These are phyloP conservation scores for Phaffomyces antillensis DNA, from an alignment of 805 yeast species.

Conservation along the genomic window DNA sequence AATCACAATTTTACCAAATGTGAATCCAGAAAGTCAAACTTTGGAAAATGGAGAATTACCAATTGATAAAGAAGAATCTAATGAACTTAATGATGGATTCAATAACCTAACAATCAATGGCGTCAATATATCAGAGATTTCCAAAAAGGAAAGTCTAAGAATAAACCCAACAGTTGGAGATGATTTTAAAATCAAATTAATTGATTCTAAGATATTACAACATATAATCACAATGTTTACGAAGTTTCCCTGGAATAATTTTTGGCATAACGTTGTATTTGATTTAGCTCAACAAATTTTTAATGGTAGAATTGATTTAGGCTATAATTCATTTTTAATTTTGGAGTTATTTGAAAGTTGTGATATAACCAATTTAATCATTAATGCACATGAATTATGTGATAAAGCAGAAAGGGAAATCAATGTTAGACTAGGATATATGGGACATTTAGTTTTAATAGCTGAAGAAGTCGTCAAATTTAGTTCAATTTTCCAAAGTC, in stretches of 20 bases:
- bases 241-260: slow-evolving; percentile 75
- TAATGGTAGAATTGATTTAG: slow-evolving; percentile 65
- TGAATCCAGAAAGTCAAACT: slow-evolving; percentile 8
- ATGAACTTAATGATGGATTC: neutral
- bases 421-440: slow-evolving; percentile 79
- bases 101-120: neutral
- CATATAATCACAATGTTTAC: slow-evolving; percentile 64
- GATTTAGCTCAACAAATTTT: slow-evolving; percentile 78
- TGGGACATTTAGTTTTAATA: slow-evolving; percentile 91
- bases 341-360: slow-evolving; percentile 56
- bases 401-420: slow-evolving; percentile 51
- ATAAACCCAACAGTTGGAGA: slow-evolving; percentile 62
- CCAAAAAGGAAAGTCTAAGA: slow-evolving; percentile 31
- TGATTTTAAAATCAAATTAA: slow-evolving; percentile 56
- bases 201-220: slow-evolving; percentile 54
- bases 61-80: neutral
- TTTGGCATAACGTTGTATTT: slow-evolving; percentile 79
- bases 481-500: slow-evolving; percentile 28
- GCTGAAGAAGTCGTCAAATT: slow-evolving; percentile 97
- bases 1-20: slow-evolving; percentile 21
- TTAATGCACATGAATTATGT: slow-evolving; percentile 57
- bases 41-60: neutral
- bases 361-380: slow-evolving; percentile 54
- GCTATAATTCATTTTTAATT: slow-evolving; percentile 60
- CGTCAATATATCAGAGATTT: neutral